phyloP scores from a whole-genome alignment of 495 filamentous ascomycete genomes.

The Penicillium angulare region DNA sequence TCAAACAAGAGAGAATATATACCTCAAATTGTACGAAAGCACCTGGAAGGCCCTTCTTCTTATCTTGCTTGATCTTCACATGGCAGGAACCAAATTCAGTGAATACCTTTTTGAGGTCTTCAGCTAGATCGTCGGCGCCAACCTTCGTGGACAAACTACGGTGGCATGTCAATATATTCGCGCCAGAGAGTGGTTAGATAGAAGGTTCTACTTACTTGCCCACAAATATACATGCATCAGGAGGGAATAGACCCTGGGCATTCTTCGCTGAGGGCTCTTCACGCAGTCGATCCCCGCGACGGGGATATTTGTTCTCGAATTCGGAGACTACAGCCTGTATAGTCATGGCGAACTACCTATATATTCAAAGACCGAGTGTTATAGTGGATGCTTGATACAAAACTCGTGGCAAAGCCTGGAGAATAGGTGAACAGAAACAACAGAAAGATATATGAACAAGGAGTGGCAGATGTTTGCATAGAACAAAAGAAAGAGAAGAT shows the following conservation, averaged over 20 bases:
- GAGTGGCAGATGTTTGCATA: neutral
- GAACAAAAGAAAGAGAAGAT: neutral
- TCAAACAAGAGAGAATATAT: conserved; percentile 1
- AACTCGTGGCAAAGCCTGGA: neutral
- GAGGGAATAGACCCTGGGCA: conserved; percentile 26
- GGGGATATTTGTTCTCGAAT: conserved; percentile 12
- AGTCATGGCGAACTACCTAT: neutral
- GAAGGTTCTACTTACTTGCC: conserved; percentile 19
- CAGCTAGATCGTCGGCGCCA: conserved; percentile 4
- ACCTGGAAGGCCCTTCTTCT: conserved; percentile 15
- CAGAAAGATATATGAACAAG: neutral
- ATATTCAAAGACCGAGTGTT: neutral
- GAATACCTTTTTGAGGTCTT: conserved; percentile 13
- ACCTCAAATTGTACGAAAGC: conserved; percentile 27
- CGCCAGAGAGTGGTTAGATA: neutral
- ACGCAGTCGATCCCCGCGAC: conserved; percentile 15
- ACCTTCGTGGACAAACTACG: conserved; percentile 17
- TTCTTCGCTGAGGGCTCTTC: conserved; percentile 23
- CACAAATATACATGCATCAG: conserved; percentile 26
- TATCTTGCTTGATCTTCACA: conserved; percentile 23
- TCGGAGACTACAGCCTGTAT: neutral
- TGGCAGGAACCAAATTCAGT: conserved; percentile 13
- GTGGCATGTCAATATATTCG: neutral
- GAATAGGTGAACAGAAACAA: neutral
- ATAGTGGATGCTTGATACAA: neutral